A percentile compares a stretch with the other conserved stretches of the same genome.
These are phyloP conservation scores for Pseudocercospora pini-densiflorae DNA, from an alignment of 2,329 filamentous ascomycete genomes.

Conservation along the genomic window DNA sequence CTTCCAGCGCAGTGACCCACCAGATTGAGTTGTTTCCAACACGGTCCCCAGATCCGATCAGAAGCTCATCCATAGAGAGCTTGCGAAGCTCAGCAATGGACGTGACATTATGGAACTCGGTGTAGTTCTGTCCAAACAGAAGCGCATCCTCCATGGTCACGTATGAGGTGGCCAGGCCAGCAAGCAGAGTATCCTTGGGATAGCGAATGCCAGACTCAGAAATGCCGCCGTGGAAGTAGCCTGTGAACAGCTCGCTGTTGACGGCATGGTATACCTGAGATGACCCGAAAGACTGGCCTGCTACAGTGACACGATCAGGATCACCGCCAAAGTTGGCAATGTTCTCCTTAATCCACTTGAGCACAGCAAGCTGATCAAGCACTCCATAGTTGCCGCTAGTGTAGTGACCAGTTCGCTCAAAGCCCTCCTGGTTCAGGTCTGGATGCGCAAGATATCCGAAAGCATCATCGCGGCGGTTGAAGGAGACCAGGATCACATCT, in stretches of 20 bases:
- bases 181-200: constrained; percentile 13
- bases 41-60: constrained; percentile 7
- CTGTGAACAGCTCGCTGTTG: constrained; percentile 39
- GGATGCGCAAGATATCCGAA: constrained; percentile 68
- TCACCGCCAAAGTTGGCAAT: constrained; percentile 57
- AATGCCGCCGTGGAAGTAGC: constrained; percentile 49
- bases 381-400: constrained; percentile 57
- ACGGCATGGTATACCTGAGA: constrained; percentile 17
- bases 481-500: constrained; percentile 57
- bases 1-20: constrained; percentile 13
- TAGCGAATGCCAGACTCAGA: constrained; percentile 30
- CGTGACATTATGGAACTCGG: constrained; percentile 1
- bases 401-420: constrained; percentile 41
- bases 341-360: constrained; percentile 58
- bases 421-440: constrained; percentile 56
- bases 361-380: constrained; percentile 57
- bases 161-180: constrained; percentile 39
- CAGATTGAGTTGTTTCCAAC: constrained; percentile 12
- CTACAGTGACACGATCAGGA: constrained; percentile 28
- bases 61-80: constrained; percentile 1
- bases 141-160: constrained; percentile 46
- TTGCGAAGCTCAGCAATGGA: constrained; percentile 17
- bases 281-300: constrained; percentile 30
- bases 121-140: constrained; percentile 35
- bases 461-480: constrained; percentile 66